phyloP scores from a whole-genome alignment of 2,329 filamentous ascomycete species.

The Coniochaeta ligniaria region DNA sequence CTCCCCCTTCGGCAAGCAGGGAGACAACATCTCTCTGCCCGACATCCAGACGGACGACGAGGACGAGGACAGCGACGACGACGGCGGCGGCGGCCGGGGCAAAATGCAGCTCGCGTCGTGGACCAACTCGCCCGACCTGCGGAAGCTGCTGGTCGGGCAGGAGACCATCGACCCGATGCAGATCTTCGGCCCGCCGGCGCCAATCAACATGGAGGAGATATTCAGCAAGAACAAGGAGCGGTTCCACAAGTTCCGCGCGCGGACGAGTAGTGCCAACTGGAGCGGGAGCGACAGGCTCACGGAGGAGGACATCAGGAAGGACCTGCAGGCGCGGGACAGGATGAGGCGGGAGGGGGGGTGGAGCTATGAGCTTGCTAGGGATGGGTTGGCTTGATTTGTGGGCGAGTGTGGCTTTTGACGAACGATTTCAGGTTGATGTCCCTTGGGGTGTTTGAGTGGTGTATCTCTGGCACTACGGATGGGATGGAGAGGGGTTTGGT shows the following conservation, averaged over 20 bases:
- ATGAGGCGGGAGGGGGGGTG: conserved; percentile 79
- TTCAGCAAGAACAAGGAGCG: conserved; percentile 70
- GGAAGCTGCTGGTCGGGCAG: conserved; percentile 68
- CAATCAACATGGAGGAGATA: conserved; percentile 92
- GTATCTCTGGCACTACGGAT: too few relatives aligned
- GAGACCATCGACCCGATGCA: conserved; percentile 77
- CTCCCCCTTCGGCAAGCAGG: conserved; percentile 80
- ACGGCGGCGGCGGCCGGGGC: conserved; percentile 31
- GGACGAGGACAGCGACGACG: conserved; percentile 65
- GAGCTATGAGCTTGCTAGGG: conserved; percentile 58
- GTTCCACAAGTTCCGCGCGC: conserved; percentile 78
- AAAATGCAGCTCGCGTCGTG: conserved; percentile 65
- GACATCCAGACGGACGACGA: conserved; percentile 95
- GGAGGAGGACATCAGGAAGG: conserved; percentile 76
- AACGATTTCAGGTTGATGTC: not conserved
- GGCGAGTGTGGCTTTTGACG: too few relatives aligned
- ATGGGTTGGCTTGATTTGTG: conserved; percentile 28
- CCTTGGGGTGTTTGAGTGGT: not conserved
- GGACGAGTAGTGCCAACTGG: conserved; percentile 96
- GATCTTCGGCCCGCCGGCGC: conserved; percentile 83
- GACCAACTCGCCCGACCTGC: conserved; percentile 82
- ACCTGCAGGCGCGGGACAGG: conserved; percentile 71
- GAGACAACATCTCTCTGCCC: conserved; percentile 84
- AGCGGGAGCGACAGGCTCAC: conserved; percentile 73
- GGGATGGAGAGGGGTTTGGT: too few relatives aligned